A percentile compares a stretch with the other conserved stretches of the same genome.
Conservation (phyloP, 148 eudicot species). For the Vaccinium myrtillus region DNA sequence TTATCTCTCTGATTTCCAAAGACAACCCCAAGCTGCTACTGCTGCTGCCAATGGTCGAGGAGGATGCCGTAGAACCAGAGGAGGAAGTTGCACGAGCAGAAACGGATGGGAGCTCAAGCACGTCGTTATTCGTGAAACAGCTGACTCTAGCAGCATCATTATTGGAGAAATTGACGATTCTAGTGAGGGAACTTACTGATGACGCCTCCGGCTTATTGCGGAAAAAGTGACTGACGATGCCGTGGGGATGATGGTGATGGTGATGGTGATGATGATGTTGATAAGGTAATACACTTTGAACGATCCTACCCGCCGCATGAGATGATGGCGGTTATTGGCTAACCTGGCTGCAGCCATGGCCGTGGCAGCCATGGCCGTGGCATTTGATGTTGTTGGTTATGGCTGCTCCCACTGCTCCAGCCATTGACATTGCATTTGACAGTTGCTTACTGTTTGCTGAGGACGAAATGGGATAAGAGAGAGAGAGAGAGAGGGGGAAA, state of each 20-base stretch:
- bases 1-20: conserved; percentile 53
- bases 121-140: background rate
- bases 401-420: conserved; percentile 1
- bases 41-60: background rate
- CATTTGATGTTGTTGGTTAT: background rate
- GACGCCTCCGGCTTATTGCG: background rate
- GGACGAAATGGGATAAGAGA: background rate
- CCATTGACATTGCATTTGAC: background rate
- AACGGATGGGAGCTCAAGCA: background rate
- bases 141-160: background rate
- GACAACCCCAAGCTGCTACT: conserved; percentile 16
- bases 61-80: background rate
- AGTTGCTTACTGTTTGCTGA: no score
- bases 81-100: background rate
- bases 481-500: no score
- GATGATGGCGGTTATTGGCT: background rate
- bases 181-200: background rate
- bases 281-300: background rate
- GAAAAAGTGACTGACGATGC: background rate
- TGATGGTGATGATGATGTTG: background rate
- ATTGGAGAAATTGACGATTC: no score
- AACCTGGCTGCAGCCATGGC: background rate
- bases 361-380: background rate
- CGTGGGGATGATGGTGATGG: background rate
- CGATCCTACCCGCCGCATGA: background rate